Conservation (phyloP, 2,329 filamentous ascomycete species). For the Camptophora hylomeconis region DNA sequence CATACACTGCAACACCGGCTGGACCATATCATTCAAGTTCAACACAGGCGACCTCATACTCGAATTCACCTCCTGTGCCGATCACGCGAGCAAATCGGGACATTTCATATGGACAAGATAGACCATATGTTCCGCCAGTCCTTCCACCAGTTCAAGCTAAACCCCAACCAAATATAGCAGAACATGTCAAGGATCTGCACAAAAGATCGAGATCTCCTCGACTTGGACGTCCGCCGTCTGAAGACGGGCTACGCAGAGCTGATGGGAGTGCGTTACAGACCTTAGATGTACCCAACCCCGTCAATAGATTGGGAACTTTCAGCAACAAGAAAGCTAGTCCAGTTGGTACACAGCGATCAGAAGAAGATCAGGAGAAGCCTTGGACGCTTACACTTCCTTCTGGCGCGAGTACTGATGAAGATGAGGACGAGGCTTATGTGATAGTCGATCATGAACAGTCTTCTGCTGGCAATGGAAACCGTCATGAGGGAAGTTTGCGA, state of each 20-base stretch:
- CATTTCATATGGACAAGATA: conserved; percentile 4
- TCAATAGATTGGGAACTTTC: conserved; percentile 21
- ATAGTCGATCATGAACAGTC: conserved; percentile 1
- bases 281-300: conserved; percentile 4
- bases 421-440: conserved; percentile 1
- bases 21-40: conserved; percentile 5
- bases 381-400: conserved; percentile 25
- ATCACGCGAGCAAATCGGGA: conserved; percentile 5
- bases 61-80: too few species aligned
- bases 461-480: too few species aligned
- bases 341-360: conserved; percentile 19
- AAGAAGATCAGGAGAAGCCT: conserved; percentile 24
- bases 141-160: conserved; percentile 3
- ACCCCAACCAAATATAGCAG: conserved; percentile 5
- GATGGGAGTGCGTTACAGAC: conserved; percentile 1
- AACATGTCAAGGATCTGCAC: conserved; percentile 23
- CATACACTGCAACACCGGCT: too few species aligned
- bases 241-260: conserved; percentile 15
- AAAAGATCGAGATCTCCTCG: conserved; percentile 26
- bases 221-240: conserved; percentile 17
- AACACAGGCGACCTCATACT: too few species aligned
- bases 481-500: not conserved
- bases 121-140: not conserved
- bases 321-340: conserved; percentile 18
- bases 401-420: conserved; percentile 5